Evolutionary conservation across 2,329 filamentous ascomycete genomes (phyloP).

Genomic region (Pseudogymnoascus sp.): DNA sequence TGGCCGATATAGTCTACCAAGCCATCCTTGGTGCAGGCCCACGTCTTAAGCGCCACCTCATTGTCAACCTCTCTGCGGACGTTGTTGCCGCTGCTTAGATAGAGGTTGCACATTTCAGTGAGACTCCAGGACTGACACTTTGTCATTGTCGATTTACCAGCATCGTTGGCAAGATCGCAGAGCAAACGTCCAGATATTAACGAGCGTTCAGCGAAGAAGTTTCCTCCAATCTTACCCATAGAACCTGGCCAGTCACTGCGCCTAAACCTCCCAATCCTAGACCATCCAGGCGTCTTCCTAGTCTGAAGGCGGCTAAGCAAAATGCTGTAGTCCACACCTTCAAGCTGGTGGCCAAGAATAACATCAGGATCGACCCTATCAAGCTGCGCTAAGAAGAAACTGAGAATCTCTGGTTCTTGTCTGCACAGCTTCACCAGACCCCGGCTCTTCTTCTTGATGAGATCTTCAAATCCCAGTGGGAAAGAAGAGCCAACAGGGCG

Average conservation of each 20-base stretch:
- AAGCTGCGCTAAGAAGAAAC: conserved; percentile 82
- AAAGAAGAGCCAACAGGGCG: conserved; percentile 70
- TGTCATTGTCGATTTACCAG: conserved; percentile 92
- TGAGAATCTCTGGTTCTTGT: conserved; percentile 76
- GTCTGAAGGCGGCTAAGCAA: conserved; percentile 79
- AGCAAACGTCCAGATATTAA: conserved; percentile 81
- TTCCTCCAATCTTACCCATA: conserved; percentile 77
- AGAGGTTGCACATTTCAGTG: conserved; percentile 93
- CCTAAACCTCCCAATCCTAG: conserved; percentile 80
- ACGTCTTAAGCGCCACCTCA: conserved; percentile 77
- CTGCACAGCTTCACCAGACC: conserved; percentile 75
- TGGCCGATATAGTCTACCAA: conserved; percentile 91
- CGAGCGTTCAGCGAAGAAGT: conserved; percentile 88
- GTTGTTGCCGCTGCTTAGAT: conserved; percentile 61
- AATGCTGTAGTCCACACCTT: conserved; percentile 92
- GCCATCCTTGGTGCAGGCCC: conserved; percentile 76
- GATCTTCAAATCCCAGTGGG: conserved; percentile 77
- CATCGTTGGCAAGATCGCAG: conserved; percentile 91
- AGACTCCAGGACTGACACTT: conserved; percentile 98
- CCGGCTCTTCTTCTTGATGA: conserved; percentile 63
- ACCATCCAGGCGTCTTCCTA: conserved; percentile 90
- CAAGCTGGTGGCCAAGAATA: conserved; percentile 87
- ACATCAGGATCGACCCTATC: conserved; percentile 89
- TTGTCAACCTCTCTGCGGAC: conserved; percentile 79
- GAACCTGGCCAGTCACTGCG: conserved; percentile 79